Evolutionary conservation across 139 green algal species (phyloP), one percentile per base, ranked within the genome.

Genomic region (Coelastrella sp.): DNA sequence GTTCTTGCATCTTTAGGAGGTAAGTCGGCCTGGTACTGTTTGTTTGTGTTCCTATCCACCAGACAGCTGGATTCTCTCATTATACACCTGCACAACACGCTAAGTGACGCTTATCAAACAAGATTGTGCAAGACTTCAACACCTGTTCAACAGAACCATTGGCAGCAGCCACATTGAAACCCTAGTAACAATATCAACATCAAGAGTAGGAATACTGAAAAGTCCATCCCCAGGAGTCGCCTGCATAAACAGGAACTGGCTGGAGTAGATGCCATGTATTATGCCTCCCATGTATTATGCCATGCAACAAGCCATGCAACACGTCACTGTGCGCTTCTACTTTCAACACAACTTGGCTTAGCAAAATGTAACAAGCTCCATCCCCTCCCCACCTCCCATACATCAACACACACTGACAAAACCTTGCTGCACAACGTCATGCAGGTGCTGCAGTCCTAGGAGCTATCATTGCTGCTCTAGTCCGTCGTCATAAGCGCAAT

Each of bases 1-100:
- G 83, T 88, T 66, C 47, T 88, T 54, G 47, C 19, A 6, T 66
- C 82, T 66, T 64, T 87, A 54, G 32, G 32, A 47, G 32, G 32
- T 47, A 47, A 47, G 32, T 47, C 32, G 32, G 32, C 1, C 32
- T 47, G 32, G 32, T 47, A 47, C 32, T 47, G 32, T 47, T 47
- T 47, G 32, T 1, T 47, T 47, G 32, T 47, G 1, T 1, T 47
- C 22, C 76, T 64, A 23, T 11, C 16, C 60, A n/a, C 32, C 32
- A 47, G 32, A 0, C 32, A 47, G 32, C n/a, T n/a, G n/a, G n/a
- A n/a, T n/a, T n/a, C n/a, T n/a, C n/a, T n/a, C n/a, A n/a, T n/a
- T n/a, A n/a, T n/a, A n/a, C n/a, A n/a, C n/a, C n/a, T n/a, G n/a
- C n/a, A 32, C 13, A 80, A 47, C 61, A 68, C 7, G 61, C 7